A percentile compares a stretch with the other conserved stretches of the same genome.
These are phyloP conservation scores for Penicillium crystallinum DNA, from an alignment of 495 filamentous ascomycete species.

Conservation along the genomic window DNA sequence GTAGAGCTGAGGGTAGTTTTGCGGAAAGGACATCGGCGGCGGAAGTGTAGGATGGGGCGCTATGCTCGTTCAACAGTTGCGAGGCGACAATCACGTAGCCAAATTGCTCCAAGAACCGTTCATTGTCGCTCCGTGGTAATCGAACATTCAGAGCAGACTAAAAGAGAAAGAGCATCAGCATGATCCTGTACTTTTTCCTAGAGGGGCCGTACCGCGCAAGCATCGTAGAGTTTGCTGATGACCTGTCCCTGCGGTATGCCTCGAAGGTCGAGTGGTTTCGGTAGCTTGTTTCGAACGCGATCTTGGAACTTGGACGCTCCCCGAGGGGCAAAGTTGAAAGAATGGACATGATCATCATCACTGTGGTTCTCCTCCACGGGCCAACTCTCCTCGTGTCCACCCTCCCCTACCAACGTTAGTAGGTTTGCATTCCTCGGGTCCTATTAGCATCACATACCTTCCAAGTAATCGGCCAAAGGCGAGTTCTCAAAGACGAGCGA, in stretches of 20 bases:
- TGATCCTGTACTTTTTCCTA: not conserved
- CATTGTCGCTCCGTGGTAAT: constrained; percentile 75
- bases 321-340: constrained; percentile 67
- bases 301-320: constrained; percentile 62
- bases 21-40: constrained; percentile 36
- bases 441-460: constrained; percentile 55
- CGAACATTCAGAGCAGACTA: constrained; percentile 59
- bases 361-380: constrained; percentile 38
- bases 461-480: constrained; percentile 87
- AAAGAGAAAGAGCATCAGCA: constrained; percentile 13
- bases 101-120: constrained; percentile 88
- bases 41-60: constrained; percentile 43
- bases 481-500: constrained; percentile 84
- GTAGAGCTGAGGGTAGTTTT: constrained; percentile 29
- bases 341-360: constrained; percentile 28
- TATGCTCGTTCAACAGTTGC: constrained; percentile 73
- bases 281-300: constrained; percentile 61
- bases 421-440: constrained; percentile 6
- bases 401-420: constrained; percentile 40
- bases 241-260: constrained; percentile 43
- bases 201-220: constrained; percentile 51
- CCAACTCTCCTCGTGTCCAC: constrained; percentile 42
- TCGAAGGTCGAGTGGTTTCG: constrained; percentile 55
- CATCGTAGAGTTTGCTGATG: constrained; percentile 49
- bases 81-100: constrained; percentile 94